Conservation (phyloP, 2,329 filamentous ascomycete species). For the Pseudocercospora fijiensis region DNA sequence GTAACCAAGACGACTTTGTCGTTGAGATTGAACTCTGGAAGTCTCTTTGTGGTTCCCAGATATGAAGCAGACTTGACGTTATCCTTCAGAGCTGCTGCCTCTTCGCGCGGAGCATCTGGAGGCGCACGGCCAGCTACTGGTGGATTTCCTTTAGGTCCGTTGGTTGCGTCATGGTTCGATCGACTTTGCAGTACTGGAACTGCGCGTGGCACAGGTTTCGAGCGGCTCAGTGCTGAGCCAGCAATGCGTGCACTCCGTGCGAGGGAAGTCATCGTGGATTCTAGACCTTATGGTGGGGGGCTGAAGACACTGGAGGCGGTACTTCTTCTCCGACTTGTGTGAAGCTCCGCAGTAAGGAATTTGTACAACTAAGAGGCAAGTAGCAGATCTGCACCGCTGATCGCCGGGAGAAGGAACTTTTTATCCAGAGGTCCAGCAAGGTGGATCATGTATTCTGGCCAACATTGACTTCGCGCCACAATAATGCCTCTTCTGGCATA, state of each 20-base stretch:
- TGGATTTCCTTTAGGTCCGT: conserved; percentile 36
- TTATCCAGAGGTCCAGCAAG: conserved; percentile 5
- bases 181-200: conserved; percentile 24
- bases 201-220: conserved; percentile 13
- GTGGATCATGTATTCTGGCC: neutral
- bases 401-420: neutral
- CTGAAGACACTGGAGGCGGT: neutral
- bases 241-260: neutral
- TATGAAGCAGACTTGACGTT: conserved; percentile 35
- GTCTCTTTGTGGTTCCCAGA: conserved; percentile 41
- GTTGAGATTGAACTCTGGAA: conserved; percentile 74
- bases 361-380: neutral
- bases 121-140: conserved; percentile 33
- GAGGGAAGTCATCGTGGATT: neutral
- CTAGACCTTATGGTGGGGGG: neutral
- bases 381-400: neutral
- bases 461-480: neutral
- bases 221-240: conserved; percentile 9
- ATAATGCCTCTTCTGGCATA: conserved; percentile 3
- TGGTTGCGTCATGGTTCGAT: conserved; percentile 31
- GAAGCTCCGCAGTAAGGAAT: neutral
- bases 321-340: neutral
- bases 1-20: conserved; percentile 18
- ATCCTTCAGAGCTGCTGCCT: conserved; percentile 34
- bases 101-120: conserved; percentile 35